Conservation (phyloP, 129 eudicot species). For the Heracleum sosnowskyi region DNA sequence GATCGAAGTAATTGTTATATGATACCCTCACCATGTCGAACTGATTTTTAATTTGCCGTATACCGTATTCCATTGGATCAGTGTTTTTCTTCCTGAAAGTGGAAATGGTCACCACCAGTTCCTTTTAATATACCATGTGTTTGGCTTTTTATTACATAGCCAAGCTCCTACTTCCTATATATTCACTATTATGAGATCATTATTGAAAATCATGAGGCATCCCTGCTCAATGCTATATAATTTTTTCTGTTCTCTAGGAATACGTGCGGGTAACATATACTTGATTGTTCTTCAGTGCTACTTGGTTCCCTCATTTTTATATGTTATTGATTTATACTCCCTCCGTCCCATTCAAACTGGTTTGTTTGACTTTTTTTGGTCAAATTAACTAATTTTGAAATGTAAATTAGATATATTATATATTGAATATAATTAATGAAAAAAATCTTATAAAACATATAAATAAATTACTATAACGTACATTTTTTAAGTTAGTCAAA, state of each 20-base stretch:
- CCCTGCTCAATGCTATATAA: not conserved
- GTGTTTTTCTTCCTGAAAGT: not conserved
- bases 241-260: not conserved
- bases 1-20: not conserved
- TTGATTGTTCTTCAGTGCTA: not conserved
- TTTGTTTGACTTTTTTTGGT: no score
- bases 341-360: no score
- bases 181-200: not conserved
- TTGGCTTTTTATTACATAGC: not conserved
- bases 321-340: not conserved
- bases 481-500: no score
- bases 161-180: not conserved
- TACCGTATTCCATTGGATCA: not conserved
- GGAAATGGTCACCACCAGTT: not conserved
- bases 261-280: not conserved
- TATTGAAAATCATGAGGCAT: not conserved
- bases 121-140: not conserved
- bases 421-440: no score
- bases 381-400: no score
- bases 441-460: no score
- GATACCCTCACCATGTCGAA: no score
- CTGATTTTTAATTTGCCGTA: not conserved
- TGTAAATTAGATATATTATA: no score
- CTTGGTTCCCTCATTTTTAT: not conserved
- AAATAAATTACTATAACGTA: no score